Evolutionary conservation across 2,329 filamentous ascomycete species (phyloP).

Genomic region (Pseudocercospora eumusae): DNA sequence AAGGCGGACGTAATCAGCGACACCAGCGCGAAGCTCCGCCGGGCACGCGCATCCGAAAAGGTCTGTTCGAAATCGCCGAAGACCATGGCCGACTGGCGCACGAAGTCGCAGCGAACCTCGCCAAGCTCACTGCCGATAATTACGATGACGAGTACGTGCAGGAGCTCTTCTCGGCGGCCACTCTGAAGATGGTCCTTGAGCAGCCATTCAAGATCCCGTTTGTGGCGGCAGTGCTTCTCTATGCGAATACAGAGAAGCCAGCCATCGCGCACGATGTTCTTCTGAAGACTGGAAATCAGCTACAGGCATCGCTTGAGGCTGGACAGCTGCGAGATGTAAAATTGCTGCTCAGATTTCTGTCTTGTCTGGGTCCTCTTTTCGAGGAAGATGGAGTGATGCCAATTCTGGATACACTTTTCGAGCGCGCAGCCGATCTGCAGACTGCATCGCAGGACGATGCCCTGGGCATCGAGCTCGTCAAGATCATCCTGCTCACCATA

Average conservation of each 20-base stretch:
- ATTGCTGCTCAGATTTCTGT: conserved; percentile 82
- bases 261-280: conserved; percentile 74
- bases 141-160: conserved; percentile 81
- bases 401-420: conserved; percentile 85
- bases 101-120: conserved; percentile 74
- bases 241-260: conserved; percentile 74
- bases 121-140: conserved; percentile 75
- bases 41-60: conserved; percentile 71
- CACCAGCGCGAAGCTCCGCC: conserved; percentile 67
- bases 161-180: conserved; percentile 69
- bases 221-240: conserved; percentile 77
- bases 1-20: conserved; percentile 70
- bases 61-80: conserved; percentile 78
- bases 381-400: conserved; percentile 84
- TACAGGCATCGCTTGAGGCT: conserved; percentile 66
- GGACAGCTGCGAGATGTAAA: conserved; percentile 92
- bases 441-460: conserved; percentile 89
- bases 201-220: conserved; percentile 99
- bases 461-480: conserved; percentile 80
- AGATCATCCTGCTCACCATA: conserved; percentile 92
- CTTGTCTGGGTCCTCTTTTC: conserved; percentile 77
- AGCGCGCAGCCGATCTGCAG: conserved; percentile 86
- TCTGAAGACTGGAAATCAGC: conserved; percentile 58
- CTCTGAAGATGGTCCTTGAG: conserved; percentile 77
- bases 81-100: conserved; percentile 75